Base-by-base conservation (phyloP, 352 stramenopile species). In the Pythium rishiriense region DNA sequence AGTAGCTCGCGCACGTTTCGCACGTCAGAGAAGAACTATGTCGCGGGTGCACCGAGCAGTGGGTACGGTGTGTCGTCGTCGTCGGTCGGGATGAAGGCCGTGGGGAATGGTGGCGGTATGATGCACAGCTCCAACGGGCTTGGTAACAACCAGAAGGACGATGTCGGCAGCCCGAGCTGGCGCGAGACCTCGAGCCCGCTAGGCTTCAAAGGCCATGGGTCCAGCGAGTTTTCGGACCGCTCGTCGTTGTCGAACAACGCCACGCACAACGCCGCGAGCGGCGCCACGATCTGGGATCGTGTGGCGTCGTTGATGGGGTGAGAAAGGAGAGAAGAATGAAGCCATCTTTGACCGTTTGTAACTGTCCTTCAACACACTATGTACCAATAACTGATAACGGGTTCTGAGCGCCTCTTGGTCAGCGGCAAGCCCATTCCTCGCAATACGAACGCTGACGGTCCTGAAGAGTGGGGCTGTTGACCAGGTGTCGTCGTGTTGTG, bases 181-280 rank as follows among this genome's bases (percentile, higher is more conserved):
- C 42, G 54, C 21, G 65, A 65, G 14, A 62, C 37, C 35, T 46
- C 56, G 64, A 71, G 64, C 28, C 64, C 64, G 6, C 50, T 17
- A 31, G 64, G 59, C 21, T 68, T 72, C 53, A 68, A 72, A 26
- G 52, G 45, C 26, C 65, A 68, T 35, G 48, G 65, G 5, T 72
- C 58, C 1, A 72, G 65, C 33, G 65, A 72, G 65, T 72, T 72
- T n/a, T 72, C 65, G 21, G 65, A 72, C 48, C 58, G 59, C 33
- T 72, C 65, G 39, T 72, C 65, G 41, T 10, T 55, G 9, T 66
- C 64, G 19, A 64, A 62, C 39, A 68, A 67, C 54, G 60, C 61
- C 43, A 48, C 33, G 7, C 39, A 49, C 35, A 61, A 57, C n/a
- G n/a, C 49, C 17, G 50, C 22, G 28, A 48, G 41, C 43, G 48